A percentile compares a stretch with the other conserved stretches of the same genome.
phyloP scores from a whole-genome alignment of 345 rosid species.

The Euphorbia tirucalli region DNA sequence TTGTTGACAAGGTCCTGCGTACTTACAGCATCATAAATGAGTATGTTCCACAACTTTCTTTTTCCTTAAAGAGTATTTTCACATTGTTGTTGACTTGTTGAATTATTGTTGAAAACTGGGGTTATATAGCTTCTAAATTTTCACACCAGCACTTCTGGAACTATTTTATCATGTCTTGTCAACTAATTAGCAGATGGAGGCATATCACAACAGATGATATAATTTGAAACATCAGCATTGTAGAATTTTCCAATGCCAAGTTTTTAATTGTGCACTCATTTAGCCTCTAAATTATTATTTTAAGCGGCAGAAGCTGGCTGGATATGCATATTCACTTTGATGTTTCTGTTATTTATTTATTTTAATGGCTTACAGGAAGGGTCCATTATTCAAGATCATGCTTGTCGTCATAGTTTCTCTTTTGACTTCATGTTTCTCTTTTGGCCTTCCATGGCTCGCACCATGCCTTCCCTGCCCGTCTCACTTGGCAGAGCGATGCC shows the following conservation, averaged over 20 bases:
- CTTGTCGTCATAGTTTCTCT: constrained; percentile 65
- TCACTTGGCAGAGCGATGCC: constrained; percentile 54
- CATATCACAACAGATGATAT: no score
- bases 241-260: no score
- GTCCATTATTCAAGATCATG: constrained; percentile 62
- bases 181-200: no score
- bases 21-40: constrained; percentile 71
- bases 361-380: constrained; percentile 93
- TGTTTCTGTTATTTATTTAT: constrained; percentile 14
- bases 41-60: constrained; percentile 39
- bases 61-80: no score
- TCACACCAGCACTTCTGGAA: no score
- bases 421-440: constrained; percentile 78
- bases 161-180: background rate
- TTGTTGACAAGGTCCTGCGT: constrained; percentile 87
- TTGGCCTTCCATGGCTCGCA: constrained; percentile 84
- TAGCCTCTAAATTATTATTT: no score
- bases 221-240: no score
- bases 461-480: constrained; percentile 69
- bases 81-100: background rate
- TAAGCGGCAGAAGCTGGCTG: background rate
- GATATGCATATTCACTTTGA: background rate
- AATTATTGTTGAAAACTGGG: background rate
- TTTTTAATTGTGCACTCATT: no score
- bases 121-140: background rate